Base-by-base conservation (phyloP, 306 rosid species). In the peach (Prunus persica) region DNA sequence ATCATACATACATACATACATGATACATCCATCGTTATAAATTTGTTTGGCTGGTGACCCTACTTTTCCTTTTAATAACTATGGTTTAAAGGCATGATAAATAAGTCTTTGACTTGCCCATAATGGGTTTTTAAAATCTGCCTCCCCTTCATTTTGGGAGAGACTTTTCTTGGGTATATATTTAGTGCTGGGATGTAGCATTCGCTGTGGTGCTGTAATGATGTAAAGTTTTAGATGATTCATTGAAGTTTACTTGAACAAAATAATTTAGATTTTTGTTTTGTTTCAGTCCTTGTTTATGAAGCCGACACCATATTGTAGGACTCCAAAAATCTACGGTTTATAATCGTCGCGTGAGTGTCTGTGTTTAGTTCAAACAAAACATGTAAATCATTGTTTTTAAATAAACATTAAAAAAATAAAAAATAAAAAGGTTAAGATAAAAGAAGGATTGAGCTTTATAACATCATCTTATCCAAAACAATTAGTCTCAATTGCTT, bases 101-200 rank as follows among this genome's bases (percentile, higher is more conserved):
- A 81, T 67, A 49, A 86, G 78, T 75, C 81, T 72, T 83, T 85
- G 86, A 87, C 87, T 67, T 78, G 63, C 64, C 57, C 69, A 65
- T 56, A 20, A 19, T 65, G 28, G 58, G 46, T 47, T 56, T 64
- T 25, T 15, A 46, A 20, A 80, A 65, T 77, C 38, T 49, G 60
- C 64, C 34, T 47, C 81, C 79, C 81, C 61, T 77, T 83, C 77
- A 10, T 75, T 28, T 80, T 82, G 74, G 81, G 82, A 75, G 63
- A 86, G 68, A 72, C 67, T 57, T 41, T 65, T 30, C 1, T 62
- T 28, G 3, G 13, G 4, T 10, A 24, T 10, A 8, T 24, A 58
- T 58, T 38, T 20, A 74, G 63, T 46, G 68, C 68, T 47, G 77
- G 69, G 32, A 50, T 77, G 13, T 49, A 28, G 63, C 10, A 62